Base-by-base conservation (phyloP, 805 yeast species). In the Millerago galiae region DNA sequence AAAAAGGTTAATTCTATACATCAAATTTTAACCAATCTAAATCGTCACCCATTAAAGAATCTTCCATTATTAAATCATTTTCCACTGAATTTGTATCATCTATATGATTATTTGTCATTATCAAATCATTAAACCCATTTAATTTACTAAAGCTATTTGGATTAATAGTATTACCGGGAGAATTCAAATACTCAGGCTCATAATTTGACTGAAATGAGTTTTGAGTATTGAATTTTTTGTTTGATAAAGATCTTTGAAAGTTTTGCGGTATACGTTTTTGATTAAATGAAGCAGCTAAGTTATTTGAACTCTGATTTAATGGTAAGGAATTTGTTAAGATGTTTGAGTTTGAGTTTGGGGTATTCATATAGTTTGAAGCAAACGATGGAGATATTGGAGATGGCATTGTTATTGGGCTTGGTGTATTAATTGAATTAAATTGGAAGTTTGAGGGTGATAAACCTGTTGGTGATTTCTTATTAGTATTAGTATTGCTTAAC, bases 21-120 rank as follows among this genome's bases (percentile, higher is more conserved):
- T 57, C 60, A 52, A 57, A 57, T 40, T 56, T 57, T 35, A 57
- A 34, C 61, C 61, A 57, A 31, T 57, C 61, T 35, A 57, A 39
- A 39, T 55, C 61, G 42, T 45, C 48, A 14, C 45, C 51, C 53
- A 40, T 46, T 40, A 43, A 30, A 5, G 37, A 25, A 39, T 43
- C 44, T 3, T 40, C 42, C 50, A 47, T 41, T 11, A 45, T 39
- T 14, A 42, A 34, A 32, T 45, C 45, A 15, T 29, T 36, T 35
- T 41, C 42, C 5, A 27, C 39, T 14, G 39, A 35, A 12, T 42
- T 35, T 32, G 31, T 21, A 3, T 34, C 26, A 18, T 37, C 18
- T 21, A 21, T 21, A 29, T 29, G n/a, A 33, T 15, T 28, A 24
- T 21, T 27, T 8, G 34, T 38, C 50, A 47, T 36, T 28, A 43